phyloP scores from a whole-genome alignment of 2,329 filamentous ascomycete genomes.

The Monilinia polystroma region DNA sequence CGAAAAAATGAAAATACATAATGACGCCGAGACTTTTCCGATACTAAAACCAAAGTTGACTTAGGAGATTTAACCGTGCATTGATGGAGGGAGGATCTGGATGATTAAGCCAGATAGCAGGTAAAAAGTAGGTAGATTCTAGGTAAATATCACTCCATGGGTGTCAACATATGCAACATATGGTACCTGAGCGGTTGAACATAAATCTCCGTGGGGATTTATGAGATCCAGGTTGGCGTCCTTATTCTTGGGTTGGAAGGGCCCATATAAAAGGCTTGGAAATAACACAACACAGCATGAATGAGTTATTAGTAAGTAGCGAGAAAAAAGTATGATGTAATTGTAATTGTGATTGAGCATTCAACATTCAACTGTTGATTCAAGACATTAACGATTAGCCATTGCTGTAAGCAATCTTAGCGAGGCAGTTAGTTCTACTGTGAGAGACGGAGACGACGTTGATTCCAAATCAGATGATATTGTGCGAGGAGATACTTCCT shows the following conservation, averaged over 20 bases:
- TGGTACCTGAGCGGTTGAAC: neutral
- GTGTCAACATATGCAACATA: too few species aligned
- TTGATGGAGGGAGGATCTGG: neutral
- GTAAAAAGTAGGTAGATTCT: too few species aligned
- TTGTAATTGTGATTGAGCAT: too few species aligned
- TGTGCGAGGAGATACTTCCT: too few species aligned
- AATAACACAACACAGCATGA: neutral
- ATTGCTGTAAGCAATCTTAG: too few species aligned
- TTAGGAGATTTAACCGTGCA: neutral
- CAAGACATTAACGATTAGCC: too few species aligned
- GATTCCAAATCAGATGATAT: too few species aligned
- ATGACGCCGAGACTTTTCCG: slow-evolving; percentile 2
- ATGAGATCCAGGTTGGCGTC: neutral
- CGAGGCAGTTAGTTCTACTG: too few species aligned
- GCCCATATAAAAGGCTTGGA: neutral
- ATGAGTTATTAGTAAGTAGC: neutral
- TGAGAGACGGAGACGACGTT: too few species aligned
- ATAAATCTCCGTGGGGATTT: neutral
- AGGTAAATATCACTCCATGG: too few species aligned
- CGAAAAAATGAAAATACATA: neutral
- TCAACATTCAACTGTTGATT: too few species aligned
- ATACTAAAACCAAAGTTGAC: neutral
- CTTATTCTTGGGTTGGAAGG: neutral
- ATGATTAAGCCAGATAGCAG: neutral
- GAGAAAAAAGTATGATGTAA: neutral